Conservation (phyloP, 805 yeast species). For the Scheffersomyces ergatensis region DNA sequence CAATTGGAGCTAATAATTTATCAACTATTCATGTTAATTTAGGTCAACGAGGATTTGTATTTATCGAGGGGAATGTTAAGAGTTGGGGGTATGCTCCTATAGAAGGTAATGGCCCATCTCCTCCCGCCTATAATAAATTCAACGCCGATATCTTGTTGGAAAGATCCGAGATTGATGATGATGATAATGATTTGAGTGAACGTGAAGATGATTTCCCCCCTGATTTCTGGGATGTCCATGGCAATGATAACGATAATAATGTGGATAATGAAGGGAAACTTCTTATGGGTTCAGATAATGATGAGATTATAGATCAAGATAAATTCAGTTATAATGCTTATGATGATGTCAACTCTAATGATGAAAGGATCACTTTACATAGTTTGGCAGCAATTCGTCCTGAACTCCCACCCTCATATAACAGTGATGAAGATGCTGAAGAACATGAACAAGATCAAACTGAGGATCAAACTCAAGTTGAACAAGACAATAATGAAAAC, state of each 20-base stretch:
- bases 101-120: constrained; percentile 85
- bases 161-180: constrained; percentile 53
- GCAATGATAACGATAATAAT: constrained; percentile 6
- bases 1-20: constrained; percentile 78
- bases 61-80: constrained; percentile 88
- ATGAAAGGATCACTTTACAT: constrained; percentile 41
- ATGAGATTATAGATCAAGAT: constrained; percentile 18
- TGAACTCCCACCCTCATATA: constrained; percentile 37
- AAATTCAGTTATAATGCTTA: constrained; percentile 38
- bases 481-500: background rate
- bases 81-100: constrained; percentile 95
- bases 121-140: constrained; percentile 86
- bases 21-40: constrained; percentile 84
- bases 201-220: constrained; percentile 55
- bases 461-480: background rate
- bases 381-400: constrained; percentile 28
- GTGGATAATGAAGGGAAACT: constrained; percentile 10
- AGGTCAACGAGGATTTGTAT: constrained; percentile 88
- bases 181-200: constrained; percentile 40
- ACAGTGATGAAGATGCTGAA: constrained; percentile 11
- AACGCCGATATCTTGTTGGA: constrained; percentile 77
- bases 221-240: constrained; percentile 46
- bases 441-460: constrained; percentile 3
- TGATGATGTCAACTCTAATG: constrained; percentile 35
- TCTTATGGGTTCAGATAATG: constrained; percentile 6